Conservation (phyloP, 768 basidiomycete species). For the Trametes cubensis region DNA sequence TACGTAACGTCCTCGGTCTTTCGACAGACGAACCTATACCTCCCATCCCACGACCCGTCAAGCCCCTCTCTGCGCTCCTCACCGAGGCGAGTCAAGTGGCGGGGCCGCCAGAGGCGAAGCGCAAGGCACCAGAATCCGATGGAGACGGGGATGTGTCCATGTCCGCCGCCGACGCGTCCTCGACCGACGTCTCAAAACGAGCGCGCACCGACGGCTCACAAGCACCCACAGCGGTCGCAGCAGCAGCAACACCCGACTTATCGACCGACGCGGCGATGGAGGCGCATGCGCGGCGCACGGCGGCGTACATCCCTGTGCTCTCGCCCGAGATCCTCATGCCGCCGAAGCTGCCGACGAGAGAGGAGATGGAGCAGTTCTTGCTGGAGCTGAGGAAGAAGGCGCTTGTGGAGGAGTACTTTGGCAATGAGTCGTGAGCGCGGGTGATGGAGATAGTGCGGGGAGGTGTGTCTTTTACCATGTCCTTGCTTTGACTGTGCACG, state of each 20-base stretch:
- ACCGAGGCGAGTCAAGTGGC: constrained; percentile 27
- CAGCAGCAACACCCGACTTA: constrained; percentile 17
- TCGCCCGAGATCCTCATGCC: constrained; percentile 69
- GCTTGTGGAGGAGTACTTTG: constrained; percentile 78
- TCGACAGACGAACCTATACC: constrained; percentile 55
- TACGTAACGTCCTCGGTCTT: constrained; percentile 57
- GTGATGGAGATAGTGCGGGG: not conserved
- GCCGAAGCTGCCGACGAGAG: constrained; percentile 72
- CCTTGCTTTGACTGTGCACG: not conserved
- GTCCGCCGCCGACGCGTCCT: constrained; percentile 34
- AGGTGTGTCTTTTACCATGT: not conserved
- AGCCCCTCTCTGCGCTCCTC: constrained; percentile 29
- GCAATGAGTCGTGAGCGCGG: constrained; percentile 29
- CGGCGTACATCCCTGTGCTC: constrained; percentile 76
- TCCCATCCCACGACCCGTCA: constrained; percentile 47
- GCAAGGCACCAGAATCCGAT: constrained; percentile 54
- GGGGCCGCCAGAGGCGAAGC: constrained; percentile 45
- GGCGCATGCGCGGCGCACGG: constrained; percentile 56
- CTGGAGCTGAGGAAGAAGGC: constrained; percentile 79
- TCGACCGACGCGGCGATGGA: constrained; percentile 33
- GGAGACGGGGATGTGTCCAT: constrained; percentile 42
- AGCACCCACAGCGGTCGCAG: constrained; percentile 18
- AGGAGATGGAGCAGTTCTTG: constrained; percentile 79
- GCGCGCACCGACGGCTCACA: constrained; percentile 30
- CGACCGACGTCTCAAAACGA: constrained; percentile 35